Percentiles rank a stretch among this genome's conserved stretches.
Evolutionary conservation across 768 basidiomycete genomes (phyloP).

Genomic region (Pulveroboletus sp.): DNA sequence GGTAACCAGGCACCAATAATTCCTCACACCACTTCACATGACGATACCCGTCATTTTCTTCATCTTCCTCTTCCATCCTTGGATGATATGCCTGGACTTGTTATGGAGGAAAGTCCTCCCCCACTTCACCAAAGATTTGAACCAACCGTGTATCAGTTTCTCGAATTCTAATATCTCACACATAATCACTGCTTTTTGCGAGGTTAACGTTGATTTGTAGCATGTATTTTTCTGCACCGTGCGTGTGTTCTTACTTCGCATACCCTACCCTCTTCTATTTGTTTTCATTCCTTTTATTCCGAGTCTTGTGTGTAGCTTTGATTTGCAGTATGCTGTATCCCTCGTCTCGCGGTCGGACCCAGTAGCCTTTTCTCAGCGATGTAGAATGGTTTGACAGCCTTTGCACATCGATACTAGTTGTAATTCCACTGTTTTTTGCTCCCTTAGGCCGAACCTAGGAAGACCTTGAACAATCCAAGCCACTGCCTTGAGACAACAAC

Average conservation of each 20-base stretch:
- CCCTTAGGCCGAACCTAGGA: too few relatives aligned
- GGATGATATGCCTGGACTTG: conserved; percentile 80
- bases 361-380: conserved; percentile 4
- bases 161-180: conserved; percentile 58
- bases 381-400: conserved; percentile 10
- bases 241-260: conserved; percentile 1
- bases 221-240: conserved; percentile 17
- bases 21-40: conserved; percentile 73
- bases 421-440: too few relatives aligned
- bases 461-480: too few relatives aligned
- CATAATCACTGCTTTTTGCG: conserved; percentile 6
- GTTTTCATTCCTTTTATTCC: conserved; percentile 2
- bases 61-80: conserved; percentile 71
- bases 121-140: conserved; percentile 65
- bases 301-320: conserved; percentile 32
- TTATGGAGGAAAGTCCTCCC: conserved; percentile 57
- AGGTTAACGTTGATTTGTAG: conserved; percentile 27
- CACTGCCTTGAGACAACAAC: conserved; percentile 21
- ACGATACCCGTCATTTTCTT: conserved; percentile 86
- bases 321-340: conserved; percentile 30
- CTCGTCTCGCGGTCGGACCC: conserved; percentile 5
- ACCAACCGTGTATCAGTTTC: conserved; percentile 66
- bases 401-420: background rate
- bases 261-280: background rate
- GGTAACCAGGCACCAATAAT: conserved; percentile 74